Base-by-base conservation (phyloP, 2,329 filamentous ascomycete genomes). In the Claviceps sorghi region DNA sequence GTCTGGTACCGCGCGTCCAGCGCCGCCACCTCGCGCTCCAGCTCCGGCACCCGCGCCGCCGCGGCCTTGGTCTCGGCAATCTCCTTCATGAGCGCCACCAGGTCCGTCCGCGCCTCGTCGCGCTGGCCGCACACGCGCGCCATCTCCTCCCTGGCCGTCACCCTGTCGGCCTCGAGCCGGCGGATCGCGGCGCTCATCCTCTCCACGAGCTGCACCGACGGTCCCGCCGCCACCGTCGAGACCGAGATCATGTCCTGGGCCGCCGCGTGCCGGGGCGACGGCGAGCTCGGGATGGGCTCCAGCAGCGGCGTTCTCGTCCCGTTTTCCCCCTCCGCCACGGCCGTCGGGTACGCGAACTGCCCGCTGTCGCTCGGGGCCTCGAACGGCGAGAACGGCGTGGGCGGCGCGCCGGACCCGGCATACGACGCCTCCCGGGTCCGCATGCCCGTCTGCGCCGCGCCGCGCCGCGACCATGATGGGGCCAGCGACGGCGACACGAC, bases 131-230 rank as follows among this genome's bases (percentile, higher is more conserved):
- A 82, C 19, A 98, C 78, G 8, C 91, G 77, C 0, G 78, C 74
- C 57, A 96, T 75, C 65, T 98, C 93, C 64, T 98, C 93, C 62
- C 86, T 88, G 15, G 84, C 83, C 1, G 84, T 86, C 1, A 93
- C 87, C 64, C 95, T 95, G 64, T 98, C 93, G 48, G 82, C 88
- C 64, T 98, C 93, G 0, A 98, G 74, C 6, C 91, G 81, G 10
- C 93, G 85, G 45, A 98, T 90, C 0, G 89, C 88, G 2, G 90
- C 88, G 62, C 87, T 94, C 88, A 98, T 95, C 51, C 91, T 81
- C 69, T 97, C 93, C 17, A 98, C 90, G 1, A 98, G 79, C 68
- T 97, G 91, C 1, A 98, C 91, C 0, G 86, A 91, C 0, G 93
- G 93, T 0, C 93, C 93, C 0, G 91, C 90, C 0, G 84, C 91